A percentile compares a stretch with the other conserved stretches of the same genome.
Evolutionary conservation across 2,329 filamentous ascomycete species (phyloP).

Genomic region (Ascochyta pisi): DNA sequence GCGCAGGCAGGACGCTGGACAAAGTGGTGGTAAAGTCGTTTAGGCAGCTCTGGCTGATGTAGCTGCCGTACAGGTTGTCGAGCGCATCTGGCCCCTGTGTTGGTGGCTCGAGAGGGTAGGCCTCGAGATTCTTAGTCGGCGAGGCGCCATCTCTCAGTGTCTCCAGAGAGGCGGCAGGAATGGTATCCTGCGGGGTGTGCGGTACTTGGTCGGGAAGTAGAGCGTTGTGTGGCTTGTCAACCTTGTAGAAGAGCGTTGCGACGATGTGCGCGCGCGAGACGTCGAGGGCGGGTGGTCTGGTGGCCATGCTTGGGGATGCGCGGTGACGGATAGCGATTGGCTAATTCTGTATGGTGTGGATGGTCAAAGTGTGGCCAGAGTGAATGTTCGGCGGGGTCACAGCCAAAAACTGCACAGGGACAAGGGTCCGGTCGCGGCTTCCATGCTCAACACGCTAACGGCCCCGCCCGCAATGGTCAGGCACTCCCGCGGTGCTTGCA

Average conservation of each 20-base stretch:
- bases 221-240: constrained; percentile 47
- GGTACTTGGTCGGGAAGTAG: constrained; percentile 57
- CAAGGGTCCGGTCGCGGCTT: constrained; percentile 10
- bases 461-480: constrained; percentile 4
- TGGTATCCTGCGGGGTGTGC: constrained; percentile 39
- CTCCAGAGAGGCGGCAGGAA: constrained; percentile 43
- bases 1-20: constrained; percentile 56
- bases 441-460: constrained; percentile 8
- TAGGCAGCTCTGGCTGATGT: constrained; percentile 62
- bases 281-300: constrained; percentile 27
- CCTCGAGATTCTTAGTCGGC: constrained; percentile 59
- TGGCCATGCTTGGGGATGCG: constrained; percentile 17
- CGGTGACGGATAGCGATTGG: background rate
- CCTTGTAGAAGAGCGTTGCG: constrained; percentile 50
- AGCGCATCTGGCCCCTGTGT: constrained; percentile 61
- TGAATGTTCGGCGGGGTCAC: constrained; percentile 10
- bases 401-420: constrained; percentile 13
- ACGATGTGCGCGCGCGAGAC: constrained; percentile 36
- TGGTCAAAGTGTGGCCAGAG: background rate
- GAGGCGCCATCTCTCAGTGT: constrained; percentile 55
- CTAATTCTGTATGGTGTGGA: background rate
- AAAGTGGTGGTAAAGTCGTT: constrained; percentile 63
- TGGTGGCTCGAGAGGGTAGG: constrained; percentile 62
- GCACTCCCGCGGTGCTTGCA: constrained; percentile 14
- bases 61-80: constrained; percentile 63